A percentile compares a stretch with the other conserved stretches of the same genome.
These are phyloP conservation scores for Populus tomentosa DNA, from an alignment of 441 rosid genomes.

Conservation along the genomic window DNA sequence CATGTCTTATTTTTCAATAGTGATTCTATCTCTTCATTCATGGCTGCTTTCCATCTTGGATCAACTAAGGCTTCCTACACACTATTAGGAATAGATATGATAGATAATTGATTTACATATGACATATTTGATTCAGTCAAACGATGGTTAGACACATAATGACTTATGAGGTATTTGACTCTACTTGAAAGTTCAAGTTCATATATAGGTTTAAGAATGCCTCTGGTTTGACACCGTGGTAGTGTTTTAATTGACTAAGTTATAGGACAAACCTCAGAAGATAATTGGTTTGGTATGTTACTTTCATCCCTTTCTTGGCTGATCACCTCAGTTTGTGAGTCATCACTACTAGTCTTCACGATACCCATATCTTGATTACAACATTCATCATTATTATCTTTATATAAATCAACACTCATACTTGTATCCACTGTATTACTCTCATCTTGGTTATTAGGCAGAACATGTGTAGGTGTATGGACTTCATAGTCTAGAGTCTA, in stretches of 20 bases:
- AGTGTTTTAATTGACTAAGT: background rate
- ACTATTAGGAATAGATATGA: background rate
- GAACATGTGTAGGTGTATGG: too few species aligned
- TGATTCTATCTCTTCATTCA: too few species aligned
- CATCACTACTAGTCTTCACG: background rate
- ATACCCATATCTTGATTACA: too few species aligned
- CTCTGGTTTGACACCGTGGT: background rate
- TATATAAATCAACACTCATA: too few species aligned
- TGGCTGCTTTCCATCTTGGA: background rate
- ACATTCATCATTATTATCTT: too few species aligned
- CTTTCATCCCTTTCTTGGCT: background rate
- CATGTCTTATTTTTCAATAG: background rate
- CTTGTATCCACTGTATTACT: too few species aligned
- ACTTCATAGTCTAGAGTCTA: too few species aligned
- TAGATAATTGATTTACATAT: conserved; percentile 7
- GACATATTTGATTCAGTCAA: background rate
- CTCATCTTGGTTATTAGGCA: too few species aligned
- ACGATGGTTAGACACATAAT: background rate
- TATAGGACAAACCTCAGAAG: background rate
- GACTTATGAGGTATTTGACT: background rate
- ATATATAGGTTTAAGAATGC: conserved; percentile 12
- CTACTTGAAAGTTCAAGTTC: background rate
- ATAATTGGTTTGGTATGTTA: background rate
- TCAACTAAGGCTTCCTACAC: background rate
- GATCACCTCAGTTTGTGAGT: too few species aligned